Evolutionary conservation across 2,329 filamentous ascomycete genomes (phyloP), one percentile per base, ranked within the genome.

Genomic region (Pseudopithomyces chartarum): DNA sequence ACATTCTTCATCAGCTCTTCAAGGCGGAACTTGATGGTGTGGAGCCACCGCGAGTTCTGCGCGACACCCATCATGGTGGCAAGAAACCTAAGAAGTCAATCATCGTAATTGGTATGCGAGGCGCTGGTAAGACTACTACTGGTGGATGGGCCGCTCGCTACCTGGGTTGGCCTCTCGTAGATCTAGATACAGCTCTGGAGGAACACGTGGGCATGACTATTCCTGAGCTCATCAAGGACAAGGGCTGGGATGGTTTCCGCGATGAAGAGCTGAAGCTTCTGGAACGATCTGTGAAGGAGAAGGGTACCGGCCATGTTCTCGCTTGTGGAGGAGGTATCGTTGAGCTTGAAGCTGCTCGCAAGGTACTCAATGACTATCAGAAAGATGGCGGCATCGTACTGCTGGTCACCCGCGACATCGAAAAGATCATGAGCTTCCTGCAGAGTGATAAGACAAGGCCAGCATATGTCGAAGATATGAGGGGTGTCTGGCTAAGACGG

Each of bases 81-180:
- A 70, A 66, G 17, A 67, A 64, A 5, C 65, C 75, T 29, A 63
- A 85, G 65, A 84, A 85, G 46, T 97, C 93, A 0, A 88, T 98
- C 50, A 92, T 97, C 78, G 89, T 99, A 58, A 94, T 99, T 64
- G 95, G 95, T 10, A 99, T 99, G 95, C 87, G 95, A 63, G 95
- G 95, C 55, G 95, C 93, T 39, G 95, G 95, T 23, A 99, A 99
- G 80, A 97, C 95, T 0, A 99, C 95, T 0, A 90, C 91, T 34
- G 95, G 95, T 52, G 85, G 86, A 13, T 97, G 93, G 91, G 89
- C 95, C 69, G 88, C 90, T 0, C 85, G 85, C 58, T 84, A 90
- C 26, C 81, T 98, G 1, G 85, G 87, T 48, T 87, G 92, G 71
- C 87, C 90, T 6, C 88, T 97, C 58, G 79, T 96, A 52, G 95